Evolutionary conservation across 2,329 filamentous ascomycete species (phyloP), one percentile per base, ranked within the genome.

Genomic region (Lecanosticta acicola): DNA sequence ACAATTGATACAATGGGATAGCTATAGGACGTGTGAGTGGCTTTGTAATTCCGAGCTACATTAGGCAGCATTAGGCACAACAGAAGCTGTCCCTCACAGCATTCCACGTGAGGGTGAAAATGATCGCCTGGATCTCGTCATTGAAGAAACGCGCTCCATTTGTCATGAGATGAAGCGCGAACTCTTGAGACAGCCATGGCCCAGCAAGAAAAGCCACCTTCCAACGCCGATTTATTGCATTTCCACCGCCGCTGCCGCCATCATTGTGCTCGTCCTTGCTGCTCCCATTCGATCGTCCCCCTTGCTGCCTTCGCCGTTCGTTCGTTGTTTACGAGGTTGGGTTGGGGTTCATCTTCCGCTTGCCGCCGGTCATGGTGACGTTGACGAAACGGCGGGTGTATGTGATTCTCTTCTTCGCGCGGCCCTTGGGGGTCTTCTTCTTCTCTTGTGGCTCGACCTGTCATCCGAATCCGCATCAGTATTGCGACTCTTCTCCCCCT

Each of bases 321-420:
- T n/a, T 36, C 29, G 51, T 44, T 29, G 40, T 54, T 58, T 85
- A 87, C 64, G 81, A 69, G 69, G 80, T 81, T 66, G 85, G 85
- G 80, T 88, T 88, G 72, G 85, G 84, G 82, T 90, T 90, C 85
- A 90, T 90, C 85, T 96, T 96, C 75, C 91, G 81, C 90, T 97
- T 97, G 78, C 91, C 91, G 74, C 89, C 90, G 60, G 90, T 94
- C 76, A 95, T 81, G 68, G 87, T 93, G 70, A 97, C 89, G 77
- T 97, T 96, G 64, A 97, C 90, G 79, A 97, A 97, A 68, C 91
- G 89, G 72, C 91, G 86, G 65, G 88, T 95, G 83, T 96, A 96
- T 73, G 81, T 83, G 72, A 94, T 83, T 69, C 91, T 83, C 89
- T 97, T 97, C 78, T 93, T 88, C 64, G 91, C 91, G 70, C 91